A percentile compares a stretch with the other conserved stretches of the same genome.
These are phyloP conservation scores for Amoebophrya sp. DNA, from an alignment of 169 alveolate genomes.

Conservation along the genomic window DNA sequence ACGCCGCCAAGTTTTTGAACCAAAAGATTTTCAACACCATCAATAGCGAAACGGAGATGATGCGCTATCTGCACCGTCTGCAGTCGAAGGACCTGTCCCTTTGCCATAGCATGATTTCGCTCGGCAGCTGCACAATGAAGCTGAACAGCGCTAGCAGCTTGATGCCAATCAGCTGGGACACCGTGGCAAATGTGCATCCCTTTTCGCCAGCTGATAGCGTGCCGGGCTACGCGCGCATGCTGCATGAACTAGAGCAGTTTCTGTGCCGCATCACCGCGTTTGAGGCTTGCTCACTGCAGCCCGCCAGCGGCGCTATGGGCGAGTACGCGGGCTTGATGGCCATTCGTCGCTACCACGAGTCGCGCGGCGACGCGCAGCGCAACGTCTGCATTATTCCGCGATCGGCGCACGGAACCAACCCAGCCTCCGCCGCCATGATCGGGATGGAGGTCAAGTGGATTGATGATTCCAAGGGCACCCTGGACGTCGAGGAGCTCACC, in stretches of 20 bases:
- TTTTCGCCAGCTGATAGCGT: constrained; percentile 61
- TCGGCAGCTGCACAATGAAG: constrained; percentile 82
- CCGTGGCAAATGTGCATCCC: constrained; percentile 65
- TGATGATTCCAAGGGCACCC: constrained; percentile 57
- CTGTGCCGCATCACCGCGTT: constrained; percentile 58
- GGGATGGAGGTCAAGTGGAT: constrained; percentile 69
- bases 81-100: constrained; percentile 64
- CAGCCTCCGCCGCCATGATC: constrained; percentile 73
- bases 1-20: constrained; percentile 43
- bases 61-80: constrained; percentile 67
- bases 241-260: constrained; percentile 52
- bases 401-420: constrained; percentile 83
- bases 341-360: constrained; percentile 62
- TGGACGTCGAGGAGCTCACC: constrained; percentile 62
- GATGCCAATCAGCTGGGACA: constrained; percentile 70
- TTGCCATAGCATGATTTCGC: constrained; percentile 68
- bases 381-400: constrained; percentile 73
- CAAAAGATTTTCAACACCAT: constrained; percentile 59
- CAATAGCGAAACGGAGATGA: constrained; percentile 66
- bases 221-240: constrained; percentile 63
- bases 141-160: constrained; percentile 67
- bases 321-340: constrained; percentile 76
- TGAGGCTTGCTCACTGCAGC: constrained; percentile 67
- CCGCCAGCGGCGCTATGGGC: constrained; percentile 75
- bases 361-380: constrained; percentile 57